phyloP scores from a whole-genome alignment of 2,329 filamentous ascomycete species.

The Sporothrix brunneoviolacea region DNA sequence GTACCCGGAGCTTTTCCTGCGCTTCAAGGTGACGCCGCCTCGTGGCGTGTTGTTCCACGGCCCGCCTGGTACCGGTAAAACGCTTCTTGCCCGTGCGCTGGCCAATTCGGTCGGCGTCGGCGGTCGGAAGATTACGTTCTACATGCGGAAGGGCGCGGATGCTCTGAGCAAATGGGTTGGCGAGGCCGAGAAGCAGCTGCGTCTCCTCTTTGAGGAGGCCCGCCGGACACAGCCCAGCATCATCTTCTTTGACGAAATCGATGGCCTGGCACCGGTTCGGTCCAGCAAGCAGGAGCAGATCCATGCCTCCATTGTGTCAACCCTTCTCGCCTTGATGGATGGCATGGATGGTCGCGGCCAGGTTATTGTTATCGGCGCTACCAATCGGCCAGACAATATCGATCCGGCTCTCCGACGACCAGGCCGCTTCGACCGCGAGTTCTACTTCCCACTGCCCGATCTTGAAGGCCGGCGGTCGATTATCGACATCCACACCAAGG shows the following conservation, averaged over 20 bases:
- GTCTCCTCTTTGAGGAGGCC: slow-evolving; percentile 90
- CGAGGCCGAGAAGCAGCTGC: slow-evolving; percentile 91
- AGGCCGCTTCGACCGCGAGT: slow-evolving; percentile 93
- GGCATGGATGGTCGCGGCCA: slow-evolving; percentile 98
- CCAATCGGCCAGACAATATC: slow-evolving; percentile 92
- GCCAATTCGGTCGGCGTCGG: slow-evolving; percentile 85
- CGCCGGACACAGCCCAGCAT: slow-evolving; percentile 95
- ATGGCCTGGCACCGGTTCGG: slow-evolving; percentile 88
- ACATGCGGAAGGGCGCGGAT: slow-evolving; percentile 98
- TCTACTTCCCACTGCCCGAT: slow-evolving; percentile 92
- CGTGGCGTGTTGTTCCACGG: slow-evolving; percentile 95
- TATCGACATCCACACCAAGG: slow-evolving; percentile 89
- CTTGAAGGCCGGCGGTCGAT: slow-evolving; percentile 74
- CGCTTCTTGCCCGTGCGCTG: slow-evolving; percentile 84
- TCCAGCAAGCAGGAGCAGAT: slow-evolving; percentile 99
- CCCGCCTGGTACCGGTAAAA: slow-evolving; percentile 95
- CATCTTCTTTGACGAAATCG: slow-evolving; percentile 99
- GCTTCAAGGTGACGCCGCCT: slow-evolving; percentile 88
- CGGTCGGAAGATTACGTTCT: slow-evolving; percentile 93
- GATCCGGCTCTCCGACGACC: slow-evolving; percentile 91
- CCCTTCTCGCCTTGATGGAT: slow-evolving; percentile 89
- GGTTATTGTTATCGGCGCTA: slow-evolving; percentile 98
- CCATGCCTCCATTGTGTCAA: slow-evolving; percentile 94
- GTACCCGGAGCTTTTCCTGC: slow-evolving; percentile 88
- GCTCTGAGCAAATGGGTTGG: slow-evolving; percentile 98